Conservation (phyloP, 2,329 filamentous ascomycete genomes). For the Beauveria sp. region DNA sequence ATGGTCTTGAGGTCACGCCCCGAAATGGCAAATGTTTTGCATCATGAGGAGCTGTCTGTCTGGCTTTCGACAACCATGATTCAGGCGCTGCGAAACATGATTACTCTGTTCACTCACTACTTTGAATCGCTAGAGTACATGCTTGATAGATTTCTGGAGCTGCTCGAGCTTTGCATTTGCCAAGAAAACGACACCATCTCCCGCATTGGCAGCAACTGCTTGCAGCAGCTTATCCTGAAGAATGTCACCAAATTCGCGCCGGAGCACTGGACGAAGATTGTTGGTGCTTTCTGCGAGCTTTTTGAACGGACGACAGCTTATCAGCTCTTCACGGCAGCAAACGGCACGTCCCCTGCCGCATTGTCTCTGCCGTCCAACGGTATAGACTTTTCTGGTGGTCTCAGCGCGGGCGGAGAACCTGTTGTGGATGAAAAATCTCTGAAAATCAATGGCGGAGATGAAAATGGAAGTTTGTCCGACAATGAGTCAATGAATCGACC, state of each 20-base stretch:
- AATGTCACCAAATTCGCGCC: conserved; percentile 88
- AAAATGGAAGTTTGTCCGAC: conserved; percentile 26
- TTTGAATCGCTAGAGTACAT: conserved; percentile 95
- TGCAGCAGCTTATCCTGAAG: conserved; percentile 93
- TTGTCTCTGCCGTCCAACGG: conserved; percentile 47
- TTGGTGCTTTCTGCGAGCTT: conserved; percentile 89
- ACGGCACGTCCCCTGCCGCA: conserved; percentile 45
- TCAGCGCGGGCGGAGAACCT: conserved; percentile 34
- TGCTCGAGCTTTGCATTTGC: conserved; percentile 92
- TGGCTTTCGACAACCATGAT: conserved; percentile 99
- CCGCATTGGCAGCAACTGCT: conserved; percentile 93
- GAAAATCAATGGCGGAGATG: conserved; percentile 50
- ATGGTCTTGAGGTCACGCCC: conserved; percentile 94
- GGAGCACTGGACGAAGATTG: conserved; percentile 89
- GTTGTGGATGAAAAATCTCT: conserved; percentile 47
- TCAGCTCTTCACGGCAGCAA: conserved; percentile 83
- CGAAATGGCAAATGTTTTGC: conserved; percentile 91
- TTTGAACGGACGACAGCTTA: conserved; percentile 93
- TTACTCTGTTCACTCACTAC: conserved; percentile 96
- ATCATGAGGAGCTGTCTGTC: conserved; percentile 93
- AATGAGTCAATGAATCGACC: conserved; percentile 25
- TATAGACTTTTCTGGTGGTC: conserved; percentile 38
- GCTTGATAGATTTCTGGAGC: conserved; percentile 93
- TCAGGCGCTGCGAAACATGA: conserved; percentile 95
- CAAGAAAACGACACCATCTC: conserved; percentile 99